phyloP scores from a whole-genome alignment of 768 basidiomycete species.

The Cubamyces lactineus region DNA sequence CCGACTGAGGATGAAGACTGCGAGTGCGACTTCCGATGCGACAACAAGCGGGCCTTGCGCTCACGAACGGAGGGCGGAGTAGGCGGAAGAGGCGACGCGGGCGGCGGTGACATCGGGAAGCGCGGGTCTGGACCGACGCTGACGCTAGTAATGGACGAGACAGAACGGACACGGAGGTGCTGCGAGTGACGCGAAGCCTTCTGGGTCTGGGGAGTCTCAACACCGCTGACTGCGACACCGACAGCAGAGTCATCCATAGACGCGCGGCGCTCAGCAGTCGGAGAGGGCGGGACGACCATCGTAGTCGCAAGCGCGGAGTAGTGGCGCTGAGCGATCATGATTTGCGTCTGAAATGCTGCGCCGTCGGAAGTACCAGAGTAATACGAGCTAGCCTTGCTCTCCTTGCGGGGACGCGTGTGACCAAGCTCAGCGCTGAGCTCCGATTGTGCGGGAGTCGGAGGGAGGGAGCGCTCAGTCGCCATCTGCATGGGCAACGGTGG shows the following conservation, averaged over 20 bases:
- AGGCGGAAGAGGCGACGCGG: conserved; percentile 70
- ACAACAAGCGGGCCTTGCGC: conserved; percentile 55
- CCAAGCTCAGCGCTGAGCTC: conserved; percentile 63
- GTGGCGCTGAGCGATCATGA: conserved; percentile 76
- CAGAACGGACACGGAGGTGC: conserved; percentile 67
- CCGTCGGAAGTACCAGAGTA: conserved; percentile 55
- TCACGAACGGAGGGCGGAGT: conserved; percentile 69
- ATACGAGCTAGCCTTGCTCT: conserved; percentile 61
- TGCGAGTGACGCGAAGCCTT: conserved; percentile 17
- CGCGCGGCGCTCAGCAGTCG: conserved; percentile 38
- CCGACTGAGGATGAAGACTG: conserved; percentile 57
- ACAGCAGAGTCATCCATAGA: conserved; percentile 38
- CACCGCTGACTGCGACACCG: conserved; percentile 32
- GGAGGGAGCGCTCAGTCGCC: conserved; percentile 46
- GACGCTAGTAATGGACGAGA: conserved; percentile 51
- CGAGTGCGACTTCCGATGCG: conserved; percentile 61
- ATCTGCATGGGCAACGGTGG: conserved; percentile 70
- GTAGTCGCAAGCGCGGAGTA: conserved; percentile 74
- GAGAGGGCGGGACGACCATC: conserved; percentile 55
- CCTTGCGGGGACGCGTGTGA: conserved; percentile 35
- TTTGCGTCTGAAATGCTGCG: conserved; percentile 52
- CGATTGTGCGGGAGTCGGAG: conserved; percentile 54
- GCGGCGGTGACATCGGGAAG: conserved; percentile 53
- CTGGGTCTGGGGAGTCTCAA: conserved; percentile 21
- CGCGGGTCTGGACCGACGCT: conserved; percentile 32